These are phyloP conservation scores for Lolium rigidum DNA, from an alignment of 176 grass and related monocot genomes.

Conservation along the genomic window DNA sequence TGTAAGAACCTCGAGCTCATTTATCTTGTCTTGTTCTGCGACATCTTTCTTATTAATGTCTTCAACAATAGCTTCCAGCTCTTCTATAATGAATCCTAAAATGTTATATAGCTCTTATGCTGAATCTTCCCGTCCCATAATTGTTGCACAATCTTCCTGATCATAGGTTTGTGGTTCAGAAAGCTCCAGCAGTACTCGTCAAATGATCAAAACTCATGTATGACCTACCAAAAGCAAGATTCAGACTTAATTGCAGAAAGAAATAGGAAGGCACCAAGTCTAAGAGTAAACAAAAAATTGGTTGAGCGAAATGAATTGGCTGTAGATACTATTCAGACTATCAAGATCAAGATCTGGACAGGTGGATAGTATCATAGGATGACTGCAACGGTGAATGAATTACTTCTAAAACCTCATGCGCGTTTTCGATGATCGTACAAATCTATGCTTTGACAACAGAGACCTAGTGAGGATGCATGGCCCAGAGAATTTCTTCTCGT, in stretches of 20 bases:
- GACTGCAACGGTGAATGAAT: background rate
- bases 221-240: constrained; percentile 62
- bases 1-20: no score
- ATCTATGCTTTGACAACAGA: constrained; percentile 77
- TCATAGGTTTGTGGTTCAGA: constrained; percentile 65
- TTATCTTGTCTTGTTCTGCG: no score
- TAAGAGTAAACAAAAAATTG: background rate
- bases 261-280: constrained; percentile 9
- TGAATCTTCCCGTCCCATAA: no score
- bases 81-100: no score
- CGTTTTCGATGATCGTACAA: constrained; percentile 17
- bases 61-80: no score
- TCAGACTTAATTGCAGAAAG: constrained; percentile 19
- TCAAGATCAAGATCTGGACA: constrained; percentile 36
- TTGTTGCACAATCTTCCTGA: background rate
- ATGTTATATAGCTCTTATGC: no score
- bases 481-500: constrained; percentile 73
- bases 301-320: background rate
- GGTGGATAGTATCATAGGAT: background rate
- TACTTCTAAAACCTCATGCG: constrained; percentile 61
- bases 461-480: constrained; percentile 63
- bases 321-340: constrained; percentile 13
- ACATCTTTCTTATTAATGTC: no score
- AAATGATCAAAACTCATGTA: constrained; percentile 92
- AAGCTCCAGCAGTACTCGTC: constrained; percentile 90